Percentiles rank a stretch among this genome's conserved stretches.
These are phyloP conservation scores for Cucurbita maxima DNA, from an alignment of 306 rosid genomes.

Conservation along the genomic window DNA sequence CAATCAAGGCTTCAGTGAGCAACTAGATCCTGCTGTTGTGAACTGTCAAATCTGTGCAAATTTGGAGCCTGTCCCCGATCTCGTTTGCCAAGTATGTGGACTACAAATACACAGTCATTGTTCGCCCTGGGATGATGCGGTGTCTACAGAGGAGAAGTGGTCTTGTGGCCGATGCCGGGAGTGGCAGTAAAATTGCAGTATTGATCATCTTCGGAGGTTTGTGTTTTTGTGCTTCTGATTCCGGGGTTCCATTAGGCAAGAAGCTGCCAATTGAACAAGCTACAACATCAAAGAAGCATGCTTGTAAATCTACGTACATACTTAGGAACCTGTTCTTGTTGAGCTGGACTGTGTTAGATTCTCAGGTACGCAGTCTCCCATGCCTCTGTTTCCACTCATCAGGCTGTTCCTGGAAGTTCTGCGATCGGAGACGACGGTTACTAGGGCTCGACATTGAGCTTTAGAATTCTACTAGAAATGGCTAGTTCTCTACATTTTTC, in stretches of 20 bases:
- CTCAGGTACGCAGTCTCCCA: background rate
- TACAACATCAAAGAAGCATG: background rate
- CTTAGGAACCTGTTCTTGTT: background rate
- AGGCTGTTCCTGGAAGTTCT: background rate
- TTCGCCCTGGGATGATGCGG: constrained; percentile 46
- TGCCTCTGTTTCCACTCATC: background rate
- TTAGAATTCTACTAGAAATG: constrained; percentile 3
- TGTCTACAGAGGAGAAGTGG: constrained; percentile 32
- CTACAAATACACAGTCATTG: constrained; percentile 50
- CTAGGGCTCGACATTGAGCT: background rate
- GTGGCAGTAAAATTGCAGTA: constrained; percentile 31
- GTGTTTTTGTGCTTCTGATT: background rate
- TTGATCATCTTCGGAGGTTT: background rate
- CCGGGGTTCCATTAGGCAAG: constrained; percentile 1
- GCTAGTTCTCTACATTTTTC: background rate
- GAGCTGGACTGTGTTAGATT: constrained; percentile 1
- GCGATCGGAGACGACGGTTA: background rate
- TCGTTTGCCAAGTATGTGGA: constrained; percentile 59
- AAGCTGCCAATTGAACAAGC: background rate
- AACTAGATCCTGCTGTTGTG: constrained; percentile 13
- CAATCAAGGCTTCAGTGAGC: constrained; percentile 18
- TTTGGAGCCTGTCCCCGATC: constrained; percentile 57
- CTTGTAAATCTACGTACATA: constrained; percentile 2
- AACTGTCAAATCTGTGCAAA: constrained; percentile 37
- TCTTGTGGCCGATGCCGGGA: constrained; percentile 68